Conservation (phyloP, 495 filamentous ascomycete genomes). For the Apodospora peruviana region DNA sequence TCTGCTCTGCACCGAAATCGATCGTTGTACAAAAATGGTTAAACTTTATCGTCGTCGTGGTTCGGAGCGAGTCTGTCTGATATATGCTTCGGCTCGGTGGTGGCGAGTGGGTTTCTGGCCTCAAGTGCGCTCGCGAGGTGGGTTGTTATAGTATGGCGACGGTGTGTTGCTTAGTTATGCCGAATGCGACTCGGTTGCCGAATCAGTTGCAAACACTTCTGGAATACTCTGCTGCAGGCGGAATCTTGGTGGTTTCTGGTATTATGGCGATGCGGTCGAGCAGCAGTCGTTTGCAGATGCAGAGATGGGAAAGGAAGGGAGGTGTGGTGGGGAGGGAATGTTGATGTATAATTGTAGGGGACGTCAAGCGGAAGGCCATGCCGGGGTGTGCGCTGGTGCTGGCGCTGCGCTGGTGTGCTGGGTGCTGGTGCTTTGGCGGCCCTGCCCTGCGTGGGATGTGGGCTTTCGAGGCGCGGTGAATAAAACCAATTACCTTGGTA, state of each 20-base stretch:
- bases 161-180: not conserved
- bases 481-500: slow-evolving; percentile 22
- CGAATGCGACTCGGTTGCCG: not conserved
- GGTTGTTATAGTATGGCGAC: not conserved
- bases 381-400: slow-evolving; percentile 11
- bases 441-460: slow-evolving; percentile 17
- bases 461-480: slow-evolving; percentile 16
- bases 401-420: not conserved
- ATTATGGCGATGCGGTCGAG: slow-evolving; percentile 5
- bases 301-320: slow-evolving; percentile 14
- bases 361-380: slow-evolving; percentile 13
- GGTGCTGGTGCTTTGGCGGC: slow-evolving; percentile 1
- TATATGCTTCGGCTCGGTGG: not conserved
- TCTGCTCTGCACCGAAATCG: slow-evolving; percentile 28
- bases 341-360: slow-evolving; percentile 29
- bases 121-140: too few relatives aligned
- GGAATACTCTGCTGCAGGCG: not conserved
- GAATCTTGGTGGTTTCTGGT: not conserved
- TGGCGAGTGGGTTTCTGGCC: not conserved
- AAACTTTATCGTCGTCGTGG: slow-evolving; percentile 3
- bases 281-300: slow-evolving; percentile 12
- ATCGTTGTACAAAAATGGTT: not conserved
- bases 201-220: not conserved
- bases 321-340: slow-evolving; percentile 29
- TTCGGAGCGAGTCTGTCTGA: slow-evolving; percentile 3